These are phyloP conservation scores for Termitomyces sp. DNA, from an alignment of 768 basidiomycete genomes.

Conservation along the genomic window DNA sequence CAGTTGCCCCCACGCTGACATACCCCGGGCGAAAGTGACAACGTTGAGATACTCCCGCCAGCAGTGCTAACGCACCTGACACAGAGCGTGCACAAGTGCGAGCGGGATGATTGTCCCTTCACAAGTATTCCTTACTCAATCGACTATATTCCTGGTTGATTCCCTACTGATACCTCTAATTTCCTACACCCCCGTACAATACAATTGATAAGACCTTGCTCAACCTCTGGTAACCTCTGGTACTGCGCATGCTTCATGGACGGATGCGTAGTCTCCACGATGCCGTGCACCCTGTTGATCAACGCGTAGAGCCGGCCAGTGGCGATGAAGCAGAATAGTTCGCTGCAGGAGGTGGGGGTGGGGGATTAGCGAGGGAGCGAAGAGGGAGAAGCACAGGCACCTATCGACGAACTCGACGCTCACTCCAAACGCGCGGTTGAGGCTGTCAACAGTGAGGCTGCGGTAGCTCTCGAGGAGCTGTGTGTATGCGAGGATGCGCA, in stretches of 20 bases:
- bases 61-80: too few relatives aligned
- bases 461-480: slow-evolving; percentile 92
- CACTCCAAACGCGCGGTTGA: slow-evolving; percentile 86
- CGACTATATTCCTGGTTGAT: too few relatives aligned
- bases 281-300: slow-evolving; percentile 92
- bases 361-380: too few relatives aligned
- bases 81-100: too few relatives aligned
- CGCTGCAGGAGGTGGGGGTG: slow-evolving; percentile 50
- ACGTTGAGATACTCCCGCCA: too few relatives aligned
- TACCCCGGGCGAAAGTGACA: too few relatives aligned
- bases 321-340: slow-evolving; percentile 90
- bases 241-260: slow-evolving; percentile 76
- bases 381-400: slow-evolving; percentile 36
- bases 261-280: slow-evolving; percentile 85
- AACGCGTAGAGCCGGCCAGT: slow-evolving; percentile 77
- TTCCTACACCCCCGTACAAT: slow-evolving; percentile 17
- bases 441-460: slow-evolving; percentile 82
- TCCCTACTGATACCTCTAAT: too few relatives aligned
- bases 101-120: too few relatives aligned
- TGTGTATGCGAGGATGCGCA: slow-evolving; percentile 90
- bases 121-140: too few relatives aligned
- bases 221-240: slow-evolving; percentile 84
- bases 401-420: slow-evolving; percentile 82
- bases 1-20: too few relatives aligned
- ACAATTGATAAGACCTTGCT: slow-evolving; percentile 91